Evolutionary conservation across 805 yeast genomes (phyloP), one percentile per base, ranked within the genome.

Genomic region (Grigorovia yakushimaensis): DNA sequence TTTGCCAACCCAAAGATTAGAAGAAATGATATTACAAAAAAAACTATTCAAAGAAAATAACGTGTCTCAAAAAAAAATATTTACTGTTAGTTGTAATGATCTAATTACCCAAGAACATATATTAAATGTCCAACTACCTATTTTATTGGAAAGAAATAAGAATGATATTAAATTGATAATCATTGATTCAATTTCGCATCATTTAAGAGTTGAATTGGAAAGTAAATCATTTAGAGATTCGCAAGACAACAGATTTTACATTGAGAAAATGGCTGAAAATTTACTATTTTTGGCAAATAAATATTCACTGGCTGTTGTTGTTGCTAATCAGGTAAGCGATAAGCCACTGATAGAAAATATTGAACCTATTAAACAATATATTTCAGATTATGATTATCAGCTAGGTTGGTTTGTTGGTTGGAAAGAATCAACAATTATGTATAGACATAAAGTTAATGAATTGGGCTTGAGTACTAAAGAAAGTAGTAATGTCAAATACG

Each of bases 151-250:
- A 39, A 53, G 67, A 41, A 59, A 66, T 30, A 51, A 60, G 11
- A 62, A 65, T 0, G 54, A 58, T 6, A 69, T 82, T 2, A 81
- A 76, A 40, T 57, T 84, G 24, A 70, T 91, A 0, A 73, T 88
- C 1, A 70, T 89, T 9, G 98, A 91, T 63, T 84, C 95, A 33
- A 77, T 89, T 4, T 80, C 91, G 0, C 95, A 87, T 57, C 95
- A 84, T 61, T 62, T 88, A 30, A 68, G 94, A 48, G 80, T 80
- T 1, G 87, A 81, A 52, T 58, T 79, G 21, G 71, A 65, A 39
- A 67, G 71, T 39, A 68, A 61, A 10, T 64, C 64, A 27, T 62
- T 66, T 22, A 57, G 56, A 37, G 66, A 65, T 18, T 62, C 73
- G 18, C 64, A 65, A 41, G 65, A 69, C 47, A 72, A 77, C 50